Conservation (phyloP, 2,329 filamentous ascomycete species). For the Trichoderma aggressivum region DNA sequence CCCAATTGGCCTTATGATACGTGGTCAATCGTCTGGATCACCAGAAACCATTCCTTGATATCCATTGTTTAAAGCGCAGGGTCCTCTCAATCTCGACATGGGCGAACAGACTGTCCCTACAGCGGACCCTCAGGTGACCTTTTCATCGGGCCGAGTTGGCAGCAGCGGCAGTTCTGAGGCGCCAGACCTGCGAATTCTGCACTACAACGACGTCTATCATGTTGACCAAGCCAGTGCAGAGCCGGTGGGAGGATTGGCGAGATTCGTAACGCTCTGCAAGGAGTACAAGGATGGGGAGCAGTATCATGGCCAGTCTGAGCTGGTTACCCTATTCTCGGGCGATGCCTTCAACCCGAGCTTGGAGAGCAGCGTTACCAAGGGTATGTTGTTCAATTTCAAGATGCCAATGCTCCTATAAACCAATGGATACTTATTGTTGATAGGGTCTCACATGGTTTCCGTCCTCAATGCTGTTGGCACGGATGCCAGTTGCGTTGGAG, state of each 20-base stretch:
- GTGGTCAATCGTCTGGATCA: background rate
- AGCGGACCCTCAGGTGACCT: slow-evolving; percentile 29
- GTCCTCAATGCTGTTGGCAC: slow-evolving; percentile 76
- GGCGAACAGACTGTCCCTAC: slow-evolving; percentile 21
- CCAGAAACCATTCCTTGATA: too few relatives aligned
- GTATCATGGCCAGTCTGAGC: slow-evolving; percentile 60
- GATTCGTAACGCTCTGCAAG: slow-evolving; percentile 76
- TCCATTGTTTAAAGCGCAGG: background rate
- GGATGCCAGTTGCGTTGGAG: slow-evolving; percentile 76
- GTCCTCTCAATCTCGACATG: background rate
- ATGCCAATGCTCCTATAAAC: background rate
- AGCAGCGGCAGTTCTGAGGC: slow-evolving; percentile 4
- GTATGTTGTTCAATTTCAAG: slow-evolving; percentile 34
- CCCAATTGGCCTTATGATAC: background rate
- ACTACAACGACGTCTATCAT: slow-evolving; percentile 95
- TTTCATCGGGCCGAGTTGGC: slow-evolving; percentile 22
- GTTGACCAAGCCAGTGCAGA: slow-evolving; percentile 72
- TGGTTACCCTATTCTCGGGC: slow-evolving; percentile 82
- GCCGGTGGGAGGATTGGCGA: slow-evolving; percentile 74
- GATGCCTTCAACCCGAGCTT: slow-evolving; percentile 91
- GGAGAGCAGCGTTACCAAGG: slow-evolving; percentile 86
- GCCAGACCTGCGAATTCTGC: slow-evolving; percentile 75
- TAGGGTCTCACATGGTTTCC: slow-evolving; percentile 80
- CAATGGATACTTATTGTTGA: background rate
- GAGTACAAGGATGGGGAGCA: slow-evolving; percentile 64